Percentiles rank a stretch among this genome's conserved stretches.
Conservation (phyloP, 2,329 filamentous ascomycete species). For the Sclerotinia spermophila region DNA sequence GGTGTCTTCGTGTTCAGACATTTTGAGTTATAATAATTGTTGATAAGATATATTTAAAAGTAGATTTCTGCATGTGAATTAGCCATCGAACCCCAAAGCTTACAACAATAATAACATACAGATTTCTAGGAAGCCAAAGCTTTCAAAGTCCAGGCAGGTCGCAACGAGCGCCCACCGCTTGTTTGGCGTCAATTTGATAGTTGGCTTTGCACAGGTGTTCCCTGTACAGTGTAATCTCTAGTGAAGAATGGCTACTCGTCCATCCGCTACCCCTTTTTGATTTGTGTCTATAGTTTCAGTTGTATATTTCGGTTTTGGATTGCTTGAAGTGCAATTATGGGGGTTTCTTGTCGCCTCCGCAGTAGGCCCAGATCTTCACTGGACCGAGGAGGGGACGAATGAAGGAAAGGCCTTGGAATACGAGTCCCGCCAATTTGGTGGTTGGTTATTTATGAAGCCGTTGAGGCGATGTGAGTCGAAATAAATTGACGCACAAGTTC, state of each 20-base stretch:
- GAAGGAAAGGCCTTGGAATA: conserved; percentile 66
- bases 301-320: conserved; percentile 17
- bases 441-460: conserved; percentile 41
- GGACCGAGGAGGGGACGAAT: conserved; percentile 89
- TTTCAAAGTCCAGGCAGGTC: conserved; percentile 42
- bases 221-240: conserved; percentile 34
- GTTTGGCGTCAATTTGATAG: conserved; percentile 49
- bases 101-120: conserved; percentile 1
- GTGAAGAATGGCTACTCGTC: conserved; percentile 22
- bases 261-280: conserved; percentile 25
- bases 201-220: conserved; percentile 37
- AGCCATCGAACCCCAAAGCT: neutral
- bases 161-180: conserved; percentile 52
- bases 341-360: conserved; percentile 95
- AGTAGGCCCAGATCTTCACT: conserved; percentile 80
- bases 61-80: conserved; percentile 21
- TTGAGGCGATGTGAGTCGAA: conserved; percentile 31
- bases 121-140: conserved; percentile 21
- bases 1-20: conserved; percentile 66
- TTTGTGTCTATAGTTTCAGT: conserved; percentile 16
- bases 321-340: conserved; percentile 68
- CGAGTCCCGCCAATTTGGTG: conserved; percentile 93
- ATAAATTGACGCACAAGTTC: neutral
- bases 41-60: conserved; percentile 24
- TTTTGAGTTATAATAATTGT: conserved; percentile 44